Conservation (phyloP, 805 yeast species). For the Saccharomycopsis fibuligera region DNA sequence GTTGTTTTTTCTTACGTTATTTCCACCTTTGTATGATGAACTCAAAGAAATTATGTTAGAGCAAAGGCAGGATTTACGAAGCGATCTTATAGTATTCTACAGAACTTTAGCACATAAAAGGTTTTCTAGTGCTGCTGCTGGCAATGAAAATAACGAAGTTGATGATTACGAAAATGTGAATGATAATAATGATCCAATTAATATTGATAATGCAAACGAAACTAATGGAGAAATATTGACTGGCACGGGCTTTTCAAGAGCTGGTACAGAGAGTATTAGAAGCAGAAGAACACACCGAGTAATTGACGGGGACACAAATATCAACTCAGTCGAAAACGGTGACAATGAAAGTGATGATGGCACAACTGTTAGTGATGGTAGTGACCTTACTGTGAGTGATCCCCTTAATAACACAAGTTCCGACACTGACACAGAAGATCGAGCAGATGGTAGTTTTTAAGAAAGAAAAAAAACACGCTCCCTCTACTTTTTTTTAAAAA, state of each 20-base stretch:
- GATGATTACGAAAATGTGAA: no score
- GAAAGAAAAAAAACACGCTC: not conserved
- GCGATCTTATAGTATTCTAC: no score
- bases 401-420: constrained; percentile 5
- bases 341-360: constrained; percentile 9
- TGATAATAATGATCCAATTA: no score
- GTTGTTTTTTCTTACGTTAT: not conserved
- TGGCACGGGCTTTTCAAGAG: not conserved
- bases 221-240: no score
- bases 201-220: no score
- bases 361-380: constrained; percentile 5
- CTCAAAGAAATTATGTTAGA: not conserved
- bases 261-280: not conserved
- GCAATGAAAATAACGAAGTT: no score
- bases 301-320: no score
- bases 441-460: not conserved
- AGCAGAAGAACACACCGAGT: not conserved
- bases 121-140: no score
- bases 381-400: constrained; percentile 13
- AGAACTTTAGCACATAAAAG: no score
- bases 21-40: not conserved
- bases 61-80: no score
- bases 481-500: no score
- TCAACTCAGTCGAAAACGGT: not conserved
- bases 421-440: constrained; percentile 11